These are phyloP conservation scores for Plectosphaerella plurivora DNA, from an alignment of 2,329 filamentous ascomycete genomes.

Conservation along the genomic window DNA sequence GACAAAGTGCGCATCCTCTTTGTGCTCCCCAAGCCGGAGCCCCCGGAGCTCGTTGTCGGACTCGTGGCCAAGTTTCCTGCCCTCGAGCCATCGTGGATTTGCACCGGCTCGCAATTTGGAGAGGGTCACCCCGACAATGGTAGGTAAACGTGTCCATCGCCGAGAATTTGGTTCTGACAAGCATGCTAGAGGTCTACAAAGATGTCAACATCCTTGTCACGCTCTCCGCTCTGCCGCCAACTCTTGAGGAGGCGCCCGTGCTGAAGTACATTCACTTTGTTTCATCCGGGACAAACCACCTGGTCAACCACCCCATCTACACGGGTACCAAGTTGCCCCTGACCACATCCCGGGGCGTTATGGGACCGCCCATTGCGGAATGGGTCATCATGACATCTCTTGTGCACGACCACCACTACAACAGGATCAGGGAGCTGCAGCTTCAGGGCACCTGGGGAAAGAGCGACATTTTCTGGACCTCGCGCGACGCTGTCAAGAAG, in stretches of 20 bases:
- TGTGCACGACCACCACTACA: constrained; percentile 24
- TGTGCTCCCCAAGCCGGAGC: not conserved
- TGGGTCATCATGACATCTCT: constrained; percentile 34
- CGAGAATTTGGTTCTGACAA: constrained; percentile 6
- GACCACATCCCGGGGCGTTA: constrained; percentile 1
- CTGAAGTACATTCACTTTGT: constrained; percentile 1
- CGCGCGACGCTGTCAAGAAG: constrained; percentile 25
- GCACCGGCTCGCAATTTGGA: constrained; percentile 7
- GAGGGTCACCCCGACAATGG: not conserved
- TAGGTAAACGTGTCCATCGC: not conserved
- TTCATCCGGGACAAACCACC: not conserved
- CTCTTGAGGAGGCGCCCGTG: not conserved
- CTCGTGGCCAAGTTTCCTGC: not conserved
- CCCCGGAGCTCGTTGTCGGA: not conserved
- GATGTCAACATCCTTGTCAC: constrained; percentile 1
- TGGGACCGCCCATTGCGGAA: constrained; percentile 32
- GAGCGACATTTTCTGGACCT: constrained; percentile 9
- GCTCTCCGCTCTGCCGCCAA: not conserved
- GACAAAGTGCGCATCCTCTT: not conserved
- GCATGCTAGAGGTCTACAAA: not conserved
- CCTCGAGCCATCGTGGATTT: not conserved
- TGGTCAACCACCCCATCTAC: not conserved
- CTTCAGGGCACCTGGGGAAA: constrained; percentile 20
- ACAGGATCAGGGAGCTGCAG: constrained; percentile 21
- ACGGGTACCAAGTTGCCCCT: not conserved